phyloP scores from a whole-genome alignment of 1,139 yeast genomes.

The Sugiyamaella novakii region DNA sequence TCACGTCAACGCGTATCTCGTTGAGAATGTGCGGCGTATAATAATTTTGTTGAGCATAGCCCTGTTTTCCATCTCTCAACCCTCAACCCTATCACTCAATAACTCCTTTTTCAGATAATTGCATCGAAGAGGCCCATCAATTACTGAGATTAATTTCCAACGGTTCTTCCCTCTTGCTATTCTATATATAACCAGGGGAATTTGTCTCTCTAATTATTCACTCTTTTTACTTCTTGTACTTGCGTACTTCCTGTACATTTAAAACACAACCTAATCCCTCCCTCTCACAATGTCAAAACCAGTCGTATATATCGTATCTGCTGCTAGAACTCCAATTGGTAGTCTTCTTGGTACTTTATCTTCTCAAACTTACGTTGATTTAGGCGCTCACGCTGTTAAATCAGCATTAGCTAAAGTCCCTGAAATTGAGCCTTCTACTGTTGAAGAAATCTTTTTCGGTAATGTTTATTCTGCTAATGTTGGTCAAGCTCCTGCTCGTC shows the following conservation, averaged over 20 bases:
- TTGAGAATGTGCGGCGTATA: too few relatives aligned
- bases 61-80: too few relatives aligned
- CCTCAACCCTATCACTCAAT: background rate
- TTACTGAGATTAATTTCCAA: too few relatives aligned
- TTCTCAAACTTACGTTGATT: constrained; percentile 73
- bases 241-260: too few relatives aligned
- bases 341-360: constrained; percentile 84
- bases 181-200: background rate
- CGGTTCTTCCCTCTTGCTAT: too few relatives aligned
- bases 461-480: constrained; percentile 90
- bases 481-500: constrained; percentile 98
- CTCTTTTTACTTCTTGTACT: background rate
- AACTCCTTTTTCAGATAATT: background rate
- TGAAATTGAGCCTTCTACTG: constrained; percentile 68
- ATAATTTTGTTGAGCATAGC: too few relatives aligned
- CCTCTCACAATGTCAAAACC: constrained; percentile 7
- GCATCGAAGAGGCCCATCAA: too few relatives aligned
- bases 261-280: background rate
- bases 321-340: constrained; percentile 95
- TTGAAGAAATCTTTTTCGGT: constrained; percentile 91
- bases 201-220: background rate
- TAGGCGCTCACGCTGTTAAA: constrained; percentile 90
- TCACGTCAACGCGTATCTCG: too few relatives aligned
- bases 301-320: constrained; percentile 82
- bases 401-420: constrained; percentile 83